Base-by-base conservation (phyloP, 2,329 filamentous ascomycete species). In the Penicillium glabrum region DNA sequence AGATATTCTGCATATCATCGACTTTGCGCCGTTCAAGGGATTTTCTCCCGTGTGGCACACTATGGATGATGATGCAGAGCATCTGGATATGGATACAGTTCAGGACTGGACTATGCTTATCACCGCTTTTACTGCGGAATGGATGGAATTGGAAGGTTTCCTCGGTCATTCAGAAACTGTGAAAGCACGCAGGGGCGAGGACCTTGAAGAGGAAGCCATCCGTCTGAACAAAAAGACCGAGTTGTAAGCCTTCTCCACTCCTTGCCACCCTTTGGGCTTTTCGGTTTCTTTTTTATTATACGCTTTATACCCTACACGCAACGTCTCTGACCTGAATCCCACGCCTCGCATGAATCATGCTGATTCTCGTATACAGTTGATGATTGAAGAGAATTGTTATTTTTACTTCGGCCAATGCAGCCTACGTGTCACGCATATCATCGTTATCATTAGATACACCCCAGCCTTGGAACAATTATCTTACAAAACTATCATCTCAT, bases 31-130 rank as follows among this genome's bases (percentile, higher is more conserved):
- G 1, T 65, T 64, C 37, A 65, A 62, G 11, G 65, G 65, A 3
- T 98, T 98, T 70, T 93, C 93, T 0, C 51, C 64, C 0, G 89
- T 96, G 1, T 99, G 95, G 95, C 95, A 99, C 76, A 88, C 81
- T 1, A 86, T 92, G 67, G 78, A 87, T 0, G 95, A 99, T 69
- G 88, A 96, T 66, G 93, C 86, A 2, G 86, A 88, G 63, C 89
- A 98, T 75, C 77, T 99, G 54, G 91, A 99, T 72, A 78, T 88
- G 63, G 80, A 85, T 9, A 93, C 90, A 0, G 85, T 93, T 35
- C 84, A 89, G 66, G 95, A 99, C 73, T 99, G 95, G 95, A 86
- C 89, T 19, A 87, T 84, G 71, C 87, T 99, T 48, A 80, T 93
- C 7, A 88, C 89, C 1, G 93, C 87, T 0, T 99, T 98, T 77